These are phyloP conservation scores for Thozetella sp. DNA, from an alignment of 495 filamentous ascomycete genomes.

Conservation along the genomic window DNA sequence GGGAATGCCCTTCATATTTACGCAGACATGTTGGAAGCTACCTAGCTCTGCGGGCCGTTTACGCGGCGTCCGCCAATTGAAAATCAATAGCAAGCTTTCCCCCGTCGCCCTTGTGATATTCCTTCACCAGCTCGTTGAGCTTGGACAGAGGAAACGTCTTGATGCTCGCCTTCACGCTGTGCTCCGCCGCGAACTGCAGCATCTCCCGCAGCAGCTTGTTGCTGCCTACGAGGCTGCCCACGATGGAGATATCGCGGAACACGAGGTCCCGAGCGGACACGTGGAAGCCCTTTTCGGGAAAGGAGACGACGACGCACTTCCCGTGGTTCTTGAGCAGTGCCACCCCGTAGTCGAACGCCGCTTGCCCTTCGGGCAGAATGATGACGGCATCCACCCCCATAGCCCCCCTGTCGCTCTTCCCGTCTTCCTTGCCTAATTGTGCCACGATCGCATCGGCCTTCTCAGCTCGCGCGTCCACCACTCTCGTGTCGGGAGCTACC, in stretches of 20 bases:
- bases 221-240: constrained; percentile 35
- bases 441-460: constrained; percentile 10
- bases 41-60: no score
- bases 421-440: constrained; percentile 25
- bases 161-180: constrained; percentile 27
- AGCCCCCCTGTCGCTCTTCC: constrained; percentile 25
- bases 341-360: constrained; percentile 39
- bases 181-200: constrained; percentile 29
- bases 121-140: constrained; percentile 41
- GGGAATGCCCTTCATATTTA: constrained; percentile 7
- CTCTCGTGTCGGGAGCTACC: constrained; percentile 3
- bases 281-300: constrained; percentile 36
- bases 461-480: constrained; percentile 18
- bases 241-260: constrained; percentile 35
- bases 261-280: constrained; percentile 35
- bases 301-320: constrained; percentile 37
- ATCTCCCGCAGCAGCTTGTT: constrained; percentile 34
- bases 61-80: no score
- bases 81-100: constrained; percentile 44
- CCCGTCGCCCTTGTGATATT: constrained; percentile 38
- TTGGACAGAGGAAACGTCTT: constrained; percentile 30
- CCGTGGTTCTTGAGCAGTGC: constrained; percentile 37
- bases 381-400: constrained; percentile 44
- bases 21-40: constrained; percentile 8
- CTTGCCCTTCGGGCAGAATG: constrained; percentile 41